Conservation (phyloP, 2,329 filamentous ascomycete genomes). For the Pseudogymnoascus sp. region DNA sequence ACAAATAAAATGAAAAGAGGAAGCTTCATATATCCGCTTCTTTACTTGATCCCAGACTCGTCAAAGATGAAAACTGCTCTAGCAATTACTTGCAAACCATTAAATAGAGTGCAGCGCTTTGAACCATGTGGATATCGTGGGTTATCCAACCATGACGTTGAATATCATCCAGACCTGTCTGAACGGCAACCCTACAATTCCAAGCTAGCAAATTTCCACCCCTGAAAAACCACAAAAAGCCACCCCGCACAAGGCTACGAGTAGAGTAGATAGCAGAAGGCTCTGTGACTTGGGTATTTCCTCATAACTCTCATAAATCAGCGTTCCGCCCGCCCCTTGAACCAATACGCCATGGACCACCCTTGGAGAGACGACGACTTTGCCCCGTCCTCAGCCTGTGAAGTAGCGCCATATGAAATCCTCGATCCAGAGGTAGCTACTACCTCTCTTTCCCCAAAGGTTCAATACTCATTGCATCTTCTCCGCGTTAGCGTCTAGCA, state of each 20-base stretch:
- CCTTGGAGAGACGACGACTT: constrained; percentile 20
- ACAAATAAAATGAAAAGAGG: background rate
- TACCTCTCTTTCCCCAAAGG: background rate
- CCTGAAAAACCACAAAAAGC: background rate
- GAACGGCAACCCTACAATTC: constrained; percentile 8
- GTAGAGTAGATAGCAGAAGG: constrained; percentile 2
- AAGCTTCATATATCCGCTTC: background rate
- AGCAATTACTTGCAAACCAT: background rate
- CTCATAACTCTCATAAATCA: background rate
- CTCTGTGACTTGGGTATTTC: background rate
- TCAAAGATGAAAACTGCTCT: background rate
- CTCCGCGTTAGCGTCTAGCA: constrained; percentile 17
- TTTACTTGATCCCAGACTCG: background rate
- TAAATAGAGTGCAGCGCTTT: background rate
- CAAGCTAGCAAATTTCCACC: constrained; percentile 9
- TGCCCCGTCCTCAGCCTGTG: constrained; percentile 21
- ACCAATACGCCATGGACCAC: constrained; percentile 17
- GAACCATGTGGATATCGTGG: background rate
- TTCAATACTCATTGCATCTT: constrained; percentile 13
- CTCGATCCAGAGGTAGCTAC: constrained; percentile 21
- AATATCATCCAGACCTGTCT: background rate
- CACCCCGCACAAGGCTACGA: constrained; percentile 3
- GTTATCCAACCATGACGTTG: background rate
- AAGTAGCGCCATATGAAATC: constrained; percentile 17
- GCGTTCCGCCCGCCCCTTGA: background rate